Evolutionary conservation across 305 asterid species (phyloP).

Genomic region (Fraxinus nigra): DNA sequence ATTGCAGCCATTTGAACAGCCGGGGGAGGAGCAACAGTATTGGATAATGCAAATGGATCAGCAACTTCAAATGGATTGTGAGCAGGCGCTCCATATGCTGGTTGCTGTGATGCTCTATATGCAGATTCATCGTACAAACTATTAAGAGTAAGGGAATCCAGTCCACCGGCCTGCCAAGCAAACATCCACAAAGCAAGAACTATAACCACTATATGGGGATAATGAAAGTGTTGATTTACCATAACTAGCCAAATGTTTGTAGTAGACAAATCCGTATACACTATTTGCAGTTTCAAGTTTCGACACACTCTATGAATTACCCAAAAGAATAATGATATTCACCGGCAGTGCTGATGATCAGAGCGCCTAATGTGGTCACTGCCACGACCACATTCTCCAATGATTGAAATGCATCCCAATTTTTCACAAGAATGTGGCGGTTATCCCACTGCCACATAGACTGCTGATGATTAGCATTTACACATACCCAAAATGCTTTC

Average conservation of each 20-base stretch:
- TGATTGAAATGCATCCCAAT: background rate
- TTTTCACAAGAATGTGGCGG: background rate
- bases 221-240: background rate
- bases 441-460: background rate
- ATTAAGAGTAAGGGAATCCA: conserved; percentile 78
- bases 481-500: background rate
- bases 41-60: conserved; percentile 68
- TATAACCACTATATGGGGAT: background rate
- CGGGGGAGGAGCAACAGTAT: conserved; percentile 47
- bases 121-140: conserved; percentile 88
- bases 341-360: background rate
- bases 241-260: background rate
- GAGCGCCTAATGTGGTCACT: background rate
- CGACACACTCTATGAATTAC: background rate
- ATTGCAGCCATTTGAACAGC: conserved; percentile 45
- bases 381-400: background rate
- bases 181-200: background rate
- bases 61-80: conserved; percentile 86
- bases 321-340: background rate
- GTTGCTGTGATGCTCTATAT: conserved; percentile 80
- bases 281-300: background rate
- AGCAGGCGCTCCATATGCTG: conserved; percentile 77
- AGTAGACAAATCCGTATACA: background rate
- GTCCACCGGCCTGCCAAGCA: conserved; percentile 75
- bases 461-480: background rate